A percentile compares a stretch with the other conserved stretches of the same genome.
Conservation (phyloP, 768 basidiomycete genomes). For the Suillus subaureus region DNA sequence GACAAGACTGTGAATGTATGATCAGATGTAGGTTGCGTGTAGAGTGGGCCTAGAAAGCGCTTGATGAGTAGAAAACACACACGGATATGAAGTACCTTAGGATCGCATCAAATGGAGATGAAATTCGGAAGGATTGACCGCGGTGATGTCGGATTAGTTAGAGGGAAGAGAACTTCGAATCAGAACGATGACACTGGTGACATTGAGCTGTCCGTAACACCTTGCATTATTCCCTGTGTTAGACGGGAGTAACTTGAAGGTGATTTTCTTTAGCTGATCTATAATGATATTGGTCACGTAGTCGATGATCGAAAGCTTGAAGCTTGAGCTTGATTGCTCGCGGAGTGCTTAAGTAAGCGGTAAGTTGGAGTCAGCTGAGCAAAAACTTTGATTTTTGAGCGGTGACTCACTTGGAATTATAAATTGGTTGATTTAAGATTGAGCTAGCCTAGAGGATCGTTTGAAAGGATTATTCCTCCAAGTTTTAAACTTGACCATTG, state of each 20-base stretch:
- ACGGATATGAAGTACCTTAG: conserved; percentile 1
- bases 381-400: conserved; percentile 4
- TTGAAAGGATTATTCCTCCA: neutral
- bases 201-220: neutral
- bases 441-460: neutral
- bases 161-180: neutral
- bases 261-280: too few relatives aligned
- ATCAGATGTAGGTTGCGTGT: neutral
- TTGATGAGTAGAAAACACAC: neutral
- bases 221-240: neutral
- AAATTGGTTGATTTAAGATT: neutral
- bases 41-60: neutral
- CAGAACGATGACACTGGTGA: neutral
- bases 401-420: neutral
- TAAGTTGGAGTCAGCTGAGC: neutral
- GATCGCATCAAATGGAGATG: neutral
- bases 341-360: conserved; percentile 7
- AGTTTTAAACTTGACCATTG: neutral
- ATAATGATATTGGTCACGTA: neutral
- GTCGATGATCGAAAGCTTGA: conserved; percentile 1
- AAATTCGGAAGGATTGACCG: neutral
- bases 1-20: neutral
- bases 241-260: too few relatives aligned
- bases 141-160: neutral
- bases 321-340: conserved; percentile 9